Evolutionary conservation across 176 grass and related monocot species (phyloP), one percentile per base, ranked within the genome.

Genomic region (Tuctoria greenei): DNA sequence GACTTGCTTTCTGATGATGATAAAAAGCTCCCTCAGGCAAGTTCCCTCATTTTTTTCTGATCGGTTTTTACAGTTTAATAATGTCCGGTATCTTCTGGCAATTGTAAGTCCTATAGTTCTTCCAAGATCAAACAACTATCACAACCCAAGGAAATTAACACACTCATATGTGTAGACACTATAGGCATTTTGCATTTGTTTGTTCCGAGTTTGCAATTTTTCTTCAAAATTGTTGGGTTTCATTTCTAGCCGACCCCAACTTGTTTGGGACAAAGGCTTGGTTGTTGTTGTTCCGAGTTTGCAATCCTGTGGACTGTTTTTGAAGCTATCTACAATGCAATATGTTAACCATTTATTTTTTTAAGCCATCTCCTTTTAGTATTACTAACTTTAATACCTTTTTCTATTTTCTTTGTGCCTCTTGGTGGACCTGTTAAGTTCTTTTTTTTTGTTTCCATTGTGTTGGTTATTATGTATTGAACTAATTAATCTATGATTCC

Each of bases 1-100:
- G 91, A 93, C 86, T 77, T 93, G 66, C 95, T 97, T 65, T 97
- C 91, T 55, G 91, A 93, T 61, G 95, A 97, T 76, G 95, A 93
- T 14, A 97, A 97, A 79, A 93, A 93, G 69, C 86, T 97, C 75
- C 95, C 95, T 52, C 95, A 95, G 86, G 92, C 40, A 80, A 91
- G 83, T 57, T 69, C 54, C 75, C 26, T 0, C 16, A n/a, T n/a
- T 16, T 86, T 57, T 66, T 15, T 39, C 39, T 1, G 1, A 62
- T 50, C 6, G 26, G 26, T 75, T 63, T n/a, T 24, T 72, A 23
- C 3, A 52, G n/a, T 59, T 35, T 31, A 31, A 31, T 21, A 49
- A 8, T 63, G 17, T 27, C 34, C 4, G 2, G 14, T 39, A 50
- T 37, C 21, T 31, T 17, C 46, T 52, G 8, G 20, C 20, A 39